Percentiles rank a stretch among this genome's conserved stretches.
Conservation (phyloP, 129 eudicot species). For the Silybum marianum region DNA sequence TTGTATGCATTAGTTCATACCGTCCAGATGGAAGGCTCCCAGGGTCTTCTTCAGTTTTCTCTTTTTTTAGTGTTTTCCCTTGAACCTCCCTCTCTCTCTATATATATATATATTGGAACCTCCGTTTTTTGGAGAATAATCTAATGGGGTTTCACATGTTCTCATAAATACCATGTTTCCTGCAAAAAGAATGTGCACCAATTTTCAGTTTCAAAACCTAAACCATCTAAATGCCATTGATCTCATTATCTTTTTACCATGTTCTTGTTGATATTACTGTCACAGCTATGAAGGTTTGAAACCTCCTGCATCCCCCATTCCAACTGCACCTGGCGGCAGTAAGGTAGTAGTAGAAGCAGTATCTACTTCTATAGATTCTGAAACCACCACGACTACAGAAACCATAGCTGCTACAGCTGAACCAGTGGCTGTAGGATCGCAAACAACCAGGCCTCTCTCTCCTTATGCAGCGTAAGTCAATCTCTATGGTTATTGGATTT, state of each 20-base stretch:
- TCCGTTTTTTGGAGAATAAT: not conserved
- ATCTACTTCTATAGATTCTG: conserved; percentile 33
- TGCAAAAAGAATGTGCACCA: not conserved
- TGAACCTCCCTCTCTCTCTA: too few relatives aligned
- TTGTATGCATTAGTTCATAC: too few relatives aligned
- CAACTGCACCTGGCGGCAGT: conserved; percentile 50
- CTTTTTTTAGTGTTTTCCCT: too few relatives aligned
- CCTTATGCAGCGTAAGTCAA: conserved; percentile 56
- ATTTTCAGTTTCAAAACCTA: not conserved
- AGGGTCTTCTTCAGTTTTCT: too few relatives aligned
- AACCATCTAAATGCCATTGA: not conserved
- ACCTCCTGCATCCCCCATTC: conserved; percentile 79
- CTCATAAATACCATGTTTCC: not conserved
- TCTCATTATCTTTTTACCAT: conserved; percentile 4
- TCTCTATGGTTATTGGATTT: not conserved
- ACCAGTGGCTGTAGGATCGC: conserved; percentile 26
- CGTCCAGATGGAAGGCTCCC: too few relatives aligned
- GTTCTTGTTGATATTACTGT: conserved; percentile 9
- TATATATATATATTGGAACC: not conserved
- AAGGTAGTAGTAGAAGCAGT: conserved; percentile 35
- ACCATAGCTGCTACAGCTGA: conserved; percentile 26
- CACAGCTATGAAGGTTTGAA: conserved; percentile 75
- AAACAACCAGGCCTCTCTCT: conserved; percentile 47
- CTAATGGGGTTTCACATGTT: not conserved
- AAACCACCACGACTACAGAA: conserved; percentile 20